Evolutionary conservation across 768 basidiomycete species (phyloP), one percentile per base, ranked within the genome.

Genomic region (Pleurotus tuber-regium): DNA sequence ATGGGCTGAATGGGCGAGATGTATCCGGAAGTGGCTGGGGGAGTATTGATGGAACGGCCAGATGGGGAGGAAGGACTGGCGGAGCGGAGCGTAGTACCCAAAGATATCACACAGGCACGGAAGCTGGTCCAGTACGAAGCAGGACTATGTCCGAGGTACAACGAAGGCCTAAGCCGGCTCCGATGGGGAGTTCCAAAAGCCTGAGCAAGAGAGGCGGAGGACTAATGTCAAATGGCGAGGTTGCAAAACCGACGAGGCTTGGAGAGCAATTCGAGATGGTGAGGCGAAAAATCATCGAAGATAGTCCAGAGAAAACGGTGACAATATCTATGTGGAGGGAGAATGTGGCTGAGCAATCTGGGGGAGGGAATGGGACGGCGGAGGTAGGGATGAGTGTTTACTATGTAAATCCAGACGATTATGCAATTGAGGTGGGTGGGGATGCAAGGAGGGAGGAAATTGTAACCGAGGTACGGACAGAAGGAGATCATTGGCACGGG

Each of bases 261-360:
- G 46, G 46, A 21, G 46, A 48, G 46, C 46, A 48, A 30, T 76
- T 72, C 52, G 74, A 78, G 60, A 68, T 78, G 18, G 64, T 77
- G 18, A 64, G 68, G 29, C 62, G 67, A 29, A 65, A 64, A 33
- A 69, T 79, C 21, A 53, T 79, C 24, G 78, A 79, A 56, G 73
- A 75, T 23, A 74, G 71, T n/a, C 73, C 75, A 1, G 77, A 79
- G 50, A 69, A 68, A 50, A 79, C 78, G 6, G 77, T 79, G 4
- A 79, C 77, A 41, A 76, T 85, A 49, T 75, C 70, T 19, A 72
- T 71, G 7, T 85, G 83, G 83, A 67, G 80, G 28, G 77, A 83
- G 58, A 75, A 78, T 38, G 77, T 79, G 0, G 74, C 75, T 3
- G 63, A 69, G 47, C 71, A 75, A 47, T 62, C 66, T 8, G 46